Evolutionary conservation across 768 basidiomycete species (phyloP), one percentile per base, ranked within the genome.

Genomic region (Baorangia bicolor): DNA sequence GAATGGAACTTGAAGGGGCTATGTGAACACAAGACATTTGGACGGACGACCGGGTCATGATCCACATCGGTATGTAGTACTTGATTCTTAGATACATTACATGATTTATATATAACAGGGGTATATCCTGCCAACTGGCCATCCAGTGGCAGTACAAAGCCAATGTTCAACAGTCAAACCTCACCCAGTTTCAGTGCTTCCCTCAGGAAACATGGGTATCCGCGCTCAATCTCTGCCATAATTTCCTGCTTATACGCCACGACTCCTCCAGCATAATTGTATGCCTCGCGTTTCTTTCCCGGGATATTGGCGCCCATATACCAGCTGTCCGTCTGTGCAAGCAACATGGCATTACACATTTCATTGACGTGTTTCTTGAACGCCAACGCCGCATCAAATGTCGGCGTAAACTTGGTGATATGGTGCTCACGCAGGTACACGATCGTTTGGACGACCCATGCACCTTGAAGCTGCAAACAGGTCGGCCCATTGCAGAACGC

Each of bases 331-430:
- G 5, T 51, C 4, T 21, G 21, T 1, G 39, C 5, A 9, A 56
- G 3, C 1, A 61, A 44, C n/a, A 52, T 51, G 21, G 23, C 46
- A 16, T 33, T n/a, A 13, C 20, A 44, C 42, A 55, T 5, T 2
- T 38, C 56, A 1, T 62, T n/a, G n/a, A 55, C 1, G 21, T 43
- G 56, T 23, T 62, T 49, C 47, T 62, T 62, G 49, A 49, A 63
- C 13, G 28, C 16, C 42, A 9, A 6, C 2, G 58, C 49, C 31
- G 57, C 61, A 1, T 53, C 27, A 1, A 43, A 27, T 1, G 51
- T 53, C 18, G 62, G 61, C 1, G 45, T 53, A 16, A 63, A 59
- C 41, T 59, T 63, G 45, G 61, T 62, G 34, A 62, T 41, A 8
- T 4, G 7, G 23, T 62, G 44, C 10, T 63, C 30, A 28, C 47